These are phyloP conservation scores for Neurospora sp. DNA, from an alignment of 495 filamentous ascomycete species.

Conservation along the genomic window DNA sequence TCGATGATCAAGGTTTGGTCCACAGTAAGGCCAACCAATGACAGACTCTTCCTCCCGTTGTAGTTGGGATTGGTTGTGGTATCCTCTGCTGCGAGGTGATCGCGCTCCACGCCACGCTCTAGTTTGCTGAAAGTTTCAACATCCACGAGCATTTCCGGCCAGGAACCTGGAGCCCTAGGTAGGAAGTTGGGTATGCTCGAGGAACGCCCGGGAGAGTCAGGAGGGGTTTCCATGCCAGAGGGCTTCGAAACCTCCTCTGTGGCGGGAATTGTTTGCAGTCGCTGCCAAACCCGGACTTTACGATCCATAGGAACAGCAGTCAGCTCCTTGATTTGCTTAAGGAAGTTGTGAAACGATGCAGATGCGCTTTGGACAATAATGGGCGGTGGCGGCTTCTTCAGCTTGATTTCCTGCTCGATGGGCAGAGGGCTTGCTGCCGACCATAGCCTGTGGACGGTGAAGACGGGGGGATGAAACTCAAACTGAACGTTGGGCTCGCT, in stretches of 20 bases:
- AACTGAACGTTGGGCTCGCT: conserved; percentile 59
- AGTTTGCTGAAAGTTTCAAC: conserved; percentile 59
- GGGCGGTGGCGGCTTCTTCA: conserved; percentile 44
- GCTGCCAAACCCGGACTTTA: conserved; percentile 73
- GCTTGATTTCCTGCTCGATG: conserved; percentile 49
- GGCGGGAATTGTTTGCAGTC: conserved; percentile 40
- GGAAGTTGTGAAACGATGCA: conserved; percentile 57
- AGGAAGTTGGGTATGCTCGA: conserved; percentile 16
- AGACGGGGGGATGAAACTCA: conserved; percentile 76
- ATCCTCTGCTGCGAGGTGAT: conserved; percentile 59
- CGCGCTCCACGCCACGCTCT: conserved; percentile 56
- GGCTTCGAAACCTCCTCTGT: conserved; percentile 13
- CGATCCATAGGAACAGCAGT: conserved; percentile 52
- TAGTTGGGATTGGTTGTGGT: conserved; percentile 66
- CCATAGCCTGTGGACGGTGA: conserved; percentile 73
- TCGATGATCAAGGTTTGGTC: conserved; percentile 69
- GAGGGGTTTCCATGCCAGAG: conserved; percentile 22
- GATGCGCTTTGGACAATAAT: conserved; percentile 59
- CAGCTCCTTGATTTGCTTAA: conserved; percentile 59
- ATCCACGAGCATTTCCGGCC: conserved; percentile 62
- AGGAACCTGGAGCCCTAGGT: conserved; percentile 35
- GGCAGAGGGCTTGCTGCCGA: conserved; percentile 40
- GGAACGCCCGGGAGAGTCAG: conserved; percentile 17
- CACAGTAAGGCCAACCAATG: conserved; percentile 52
- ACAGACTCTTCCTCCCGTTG: conserved; percentile 58